Conservation (phyloP, 1,284 basidiomycete species). For the Pseudomicrostroma phylloplanum region DNA sequence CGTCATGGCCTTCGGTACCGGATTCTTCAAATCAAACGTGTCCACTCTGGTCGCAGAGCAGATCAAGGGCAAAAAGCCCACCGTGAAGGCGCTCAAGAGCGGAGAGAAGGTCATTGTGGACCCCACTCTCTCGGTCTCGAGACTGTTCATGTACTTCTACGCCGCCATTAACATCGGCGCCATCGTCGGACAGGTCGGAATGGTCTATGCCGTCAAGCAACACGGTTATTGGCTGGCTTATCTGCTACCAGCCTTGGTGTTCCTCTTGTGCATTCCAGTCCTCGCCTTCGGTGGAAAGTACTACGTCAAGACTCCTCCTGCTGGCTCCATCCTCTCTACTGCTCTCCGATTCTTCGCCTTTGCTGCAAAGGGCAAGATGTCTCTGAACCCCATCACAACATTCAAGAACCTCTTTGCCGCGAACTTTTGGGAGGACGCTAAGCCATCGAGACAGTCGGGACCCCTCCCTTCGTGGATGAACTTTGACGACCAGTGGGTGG, state of each 20-base stretch:
- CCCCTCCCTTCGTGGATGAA: slow-evolving; percentile 52
- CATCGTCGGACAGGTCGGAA: slow-evolving; percentile 51
- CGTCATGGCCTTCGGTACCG: slow-evolving; percentile 58
- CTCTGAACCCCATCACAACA: slow-evolving; percentile 47
- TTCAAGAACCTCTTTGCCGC: slow-evolving; percentile 52
- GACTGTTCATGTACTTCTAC: slow-evolving; percentile 49
- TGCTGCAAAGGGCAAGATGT: slow-evolving; percentile 48
- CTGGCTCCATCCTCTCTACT: slow-evolving; percentile 70
- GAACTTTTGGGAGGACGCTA: slow-evolving; percentile 73
- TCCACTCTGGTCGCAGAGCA: slow-evolving; percentile 55
- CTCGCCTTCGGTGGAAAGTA: slow-evolving; percentile 63
- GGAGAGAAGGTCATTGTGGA: slow-evolving; percentile 78
- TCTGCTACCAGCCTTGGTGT: slow-evolving; percentile 54
- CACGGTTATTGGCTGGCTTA: slow-evolving; percentile 53
- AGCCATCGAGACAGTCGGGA: slow-evolving; percentile 58
- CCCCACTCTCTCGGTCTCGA: slow-evolving; percentile 61
- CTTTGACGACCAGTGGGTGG: slow-evolving; percentile 61
- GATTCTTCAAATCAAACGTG: slow-evolving; percentile 64
- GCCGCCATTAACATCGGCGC: slow-evolving; percentile 49
- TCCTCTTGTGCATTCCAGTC: slow-evolving; percentile 60
- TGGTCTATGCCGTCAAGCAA: slow-evolving; percentile 51
- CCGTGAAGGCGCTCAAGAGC: slow-evolving; percentile 52
- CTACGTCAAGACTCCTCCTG: slow-evolving; percentile 65
- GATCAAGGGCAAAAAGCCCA: slow-evolving; percentile 35
- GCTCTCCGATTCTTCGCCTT: slow-evolving; percentile 46